Conservation (phyloP, 352 stramenopile species). For the Blastocystis sp. region DNA sequence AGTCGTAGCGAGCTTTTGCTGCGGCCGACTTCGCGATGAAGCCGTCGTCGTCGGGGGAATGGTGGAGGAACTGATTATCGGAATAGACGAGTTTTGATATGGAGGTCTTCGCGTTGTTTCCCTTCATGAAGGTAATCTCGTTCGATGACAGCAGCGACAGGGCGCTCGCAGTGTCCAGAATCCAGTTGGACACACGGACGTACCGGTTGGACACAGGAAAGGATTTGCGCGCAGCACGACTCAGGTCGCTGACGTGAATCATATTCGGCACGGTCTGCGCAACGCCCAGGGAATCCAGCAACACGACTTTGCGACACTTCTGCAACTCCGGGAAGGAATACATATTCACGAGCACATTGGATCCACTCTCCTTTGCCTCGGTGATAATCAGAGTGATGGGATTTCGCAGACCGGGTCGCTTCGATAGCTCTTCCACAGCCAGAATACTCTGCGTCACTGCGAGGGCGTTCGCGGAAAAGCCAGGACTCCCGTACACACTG, state of each 20-base stretch:
- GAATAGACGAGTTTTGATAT: slow-evolving; percentile 30
- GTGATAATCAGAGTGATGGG: slow-evolving; percentile 17
- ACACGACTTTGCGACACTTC: slow-evolving; percentile 11
- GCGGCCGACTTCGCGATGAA: slow-evolving; percentile 6
- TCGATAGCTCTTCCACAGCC: slow-evolving; percentile 33
- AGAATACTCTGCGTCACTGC: slow-evolving; percentile 28
- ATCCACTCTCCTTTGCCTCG: slow-evolving; percentile 29
- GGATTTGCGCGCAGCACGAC: neutral
- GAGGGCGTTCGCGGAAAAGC: slow-evolving; percentile 35
- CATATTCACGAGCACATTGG: slow-evolving; percentile 44
- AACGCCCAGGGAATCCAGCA: slow-evolving; percentile 54
- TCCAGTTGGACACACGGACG: slow-evolving; percentile 47
- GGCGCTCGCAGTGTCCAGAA: slow-evolving; percentile 1
- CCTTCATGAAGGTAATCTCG: neutral
- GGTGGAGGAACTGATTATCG: slow-evolving; percentile 17
- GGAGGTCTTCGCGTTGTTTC: neutral
- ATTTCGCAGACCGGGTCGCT: slow-evolving; percentile 7
- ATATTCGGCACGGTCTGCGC: slow-evolving; percentile 42
- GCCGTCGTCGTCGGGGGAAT: neutral
- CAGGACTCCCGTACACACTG: slow-evolving; percentile 61
- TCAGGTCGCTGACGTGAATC: neutral
- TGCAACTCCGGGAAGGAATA: slow-evolving; percentile 7
- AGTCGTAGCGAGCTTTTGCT: slow-evolving; percentile 40
- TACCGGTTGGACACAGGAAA: neutral
- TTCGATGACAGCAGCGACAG: slow-evolving; percentile 1